Base-by-base conservation (phyloP, 2,329 filamentous ascomycete genomes). In the Beauveria sp. region DNA sequence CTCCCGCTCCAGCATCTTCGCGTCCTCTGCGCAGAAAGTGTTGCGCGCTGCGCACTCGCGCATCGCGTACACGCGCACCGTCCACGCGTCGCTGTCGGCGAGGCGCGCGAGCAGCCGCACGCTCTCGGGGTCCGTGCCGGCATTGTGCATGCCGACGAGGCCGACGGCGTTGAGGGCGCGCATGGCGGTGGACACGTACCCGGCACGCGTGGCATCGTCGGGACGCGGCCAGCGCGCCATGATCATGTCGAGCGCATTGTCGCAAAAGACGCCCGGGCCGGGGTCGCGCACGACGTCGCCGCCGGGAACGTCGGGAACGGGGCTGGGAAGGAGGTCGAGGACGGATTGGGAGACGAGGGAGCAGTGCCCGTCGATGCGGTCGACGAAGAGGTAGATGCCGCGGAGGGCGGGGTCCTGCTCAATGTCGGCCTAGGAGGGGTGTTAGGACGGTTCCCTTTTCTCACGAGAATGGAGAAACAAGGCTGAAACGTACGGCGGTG, bases 311-410 rank as follows among this genome's bases (percentile, higher is more conserved):
- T 82, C 78, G 2, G 79, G 75, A 28, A 81, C 65, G 9, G 81
- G 77, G 1, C 74, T 66, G 0, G 86, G 81, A 6, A 90, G 78
- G 1, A 89, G 77, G 53, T 80, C 73, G 2, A 90, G 77, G 2
- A 90, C 83, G 20, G 85, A 78, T 28, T 83, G 76, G 0, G 86
- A 89, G 3, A 89, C 86, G 84, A 86, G 88, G 30, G 84, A 79
- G 70, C 87, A 90, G 70, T 90, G 87, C 4, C 86, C 84, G 66
- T 90, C 87, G 8, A 88, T 82, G 16, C 87, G 81, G 67, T 89
- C 86, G 3, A 90, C 78, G 84, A 89, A 88, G 62, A 89, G 81
- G 69, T 85, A 88, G 42, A 84, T 72, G 40, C 80, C 79, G 47
- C 73, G 75, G 49, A 90, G 78, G 1, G 71, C 67, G 26, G 78